Percentiles rank a stretch among this genome's conserved stretches.
phyloP scores from a whole-genome alignment of 176 grass and related monocot genomes.

The Ensete glaucum region DNA sequence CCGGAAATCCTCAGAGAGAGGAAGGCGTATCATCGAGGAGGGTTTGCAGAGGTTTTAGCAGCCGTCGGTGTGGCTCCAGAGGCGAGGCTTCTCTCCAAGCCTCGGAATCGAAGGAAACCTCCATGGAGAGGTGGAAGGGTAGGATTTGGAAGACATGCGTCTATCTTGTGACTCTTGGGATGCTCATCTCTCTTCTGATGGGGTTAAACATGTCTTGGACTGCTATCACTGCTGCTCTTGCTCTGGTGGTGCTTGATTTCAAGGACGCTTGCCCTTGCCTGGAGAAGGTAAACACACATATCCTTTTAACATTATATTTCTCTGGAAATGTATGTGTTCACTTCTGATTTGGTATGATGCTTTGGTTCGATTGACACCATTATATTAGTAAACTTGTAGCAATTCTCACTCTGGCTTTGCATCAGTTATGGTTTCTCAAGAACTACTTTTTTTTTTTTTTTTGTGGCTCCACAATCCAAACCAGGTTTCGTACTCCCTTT shows the following conservation, averaged over 20 bases:
- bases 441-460: background rate
- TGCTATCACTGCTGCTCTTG: slow-evolving; percentile 9
- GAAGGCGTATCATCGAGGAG: background rate
- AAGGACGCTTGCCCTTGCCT: slow-evolving; percentile 14
- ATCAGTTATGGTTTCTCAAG: background rate
- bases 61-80: background rate
- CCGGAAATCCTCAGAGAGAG: background rate
- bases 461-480: background rate
- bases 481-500: slow-evolving; percentile 17
- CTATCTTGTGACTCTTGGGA: slow-evolving; percentile 8
- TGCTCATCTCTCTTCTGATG: slow-evolving; percentile 18
- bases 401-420: too few species aligned
- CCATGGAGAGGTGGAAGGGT: slow-evolving; percentile 7
- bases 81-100: background rate
- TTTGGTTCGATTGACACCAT: too few species aligned
- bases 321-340: too few species aligned
- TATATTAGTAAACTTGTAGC: too few species aligned
- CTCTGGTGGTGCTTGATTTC: slow-evolving; percentile 8
- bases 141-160: background rate
- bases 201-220: slow-evolving; percentile 18
- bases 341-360: too few species aligned
- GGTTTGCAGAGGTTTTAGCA: background rate
- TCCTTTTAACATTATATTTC: too few species aligned
- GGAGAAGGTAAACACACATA: background rate
- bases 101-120: background rate